Evolutionary conservation across 1,284 basidiomycete species (phyloP), one percentile per base, ranked within the genome.

Genomic region (Apiotrichum montevideense): DNA sequence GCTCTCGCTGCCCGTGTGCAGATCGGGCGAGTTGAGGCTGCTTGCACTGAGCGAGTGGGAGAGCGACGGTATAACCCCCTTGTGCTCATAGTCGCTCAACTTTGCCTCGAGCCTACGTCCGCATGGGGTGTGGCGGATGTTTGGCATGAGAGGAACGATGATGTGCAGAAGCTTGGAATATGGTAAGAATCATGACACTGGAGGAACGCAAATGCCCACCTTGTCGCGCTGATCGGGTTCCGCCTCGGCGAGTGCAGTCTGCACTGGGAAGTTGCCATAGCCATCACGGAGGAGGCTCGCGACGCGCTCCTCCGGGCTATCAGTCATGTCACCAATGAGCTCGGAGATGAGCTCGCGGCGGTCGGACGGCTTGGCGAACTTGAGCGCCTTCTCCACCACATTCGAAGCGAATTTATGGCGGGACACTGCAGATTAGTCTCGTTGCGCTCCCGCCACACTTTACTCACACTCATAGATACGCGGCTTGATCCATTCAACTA

Each of bases 371-470:
- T 84, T 82, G 0, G 87, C 83, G 29, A 81, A 85, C 29, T 86
- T 74, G 46, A 97, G 81, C 1, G 92, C 91, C 75, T 93, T 92
- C 78, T 98, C 96, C 71, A 91, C 88, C 15, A 98, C 96, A 69
- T 98, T 98, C 5, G 90, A 94, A 1, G 95, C 93, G 69, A 95
- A 98, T 75, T 98, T 98, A 79, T 97, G 94, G 48, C 86, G 83
- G 1, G 88, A 83, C 81, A 93, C 74, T 73, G 56, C 15, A 8
- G 29, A 29, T 29, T 29, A 29, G 29, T 3, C 29, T 3, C 29
- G 29, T 29, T 29, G 29, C 29, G 29, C 29, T 29, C 29, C 29
- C 29, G 29, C 29, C 29, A 29, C 29, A 2, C 29, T 29, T 29
- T 14, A 63, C 71, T 65, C 40, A 74, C 72, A 84, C 60, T 81